Evolutionary conservation across 495 filamentous ascomycete genomes (phyloP).

Genomic region (Aspergillus heteromorphus): DNA sequence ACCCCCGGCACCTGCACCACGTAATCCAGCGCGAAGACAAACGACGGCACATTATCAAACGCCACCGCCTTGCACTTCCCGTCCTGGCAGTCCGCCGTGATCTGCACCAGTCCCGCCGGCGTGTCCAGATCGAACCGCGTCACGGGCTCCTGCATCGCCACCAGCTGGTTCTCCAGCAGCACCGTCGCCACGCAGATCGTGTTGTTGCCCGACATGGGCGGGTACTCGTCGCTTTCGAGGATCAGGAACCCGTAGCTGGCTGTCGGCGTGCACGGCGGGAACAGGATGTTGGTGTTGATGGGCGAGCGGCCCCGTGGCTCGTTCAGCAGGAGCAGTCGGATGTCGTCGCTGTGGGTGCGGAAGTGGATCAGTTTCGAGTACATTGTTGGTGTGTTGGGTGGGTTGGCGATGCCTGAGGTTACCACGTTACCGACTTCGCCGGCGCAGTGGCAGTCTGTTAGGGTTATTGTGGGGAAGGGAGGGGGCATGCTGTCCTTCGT

Average conservation of each 20-base stretch:
- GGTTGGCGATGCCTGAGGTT: slow-evolving; percentile 18
- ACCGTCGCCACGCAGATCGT: slow-evolving; percentile 32
- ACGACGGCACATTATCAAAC: slow-evolving; percentile 32
- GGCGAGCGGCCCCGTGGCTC: slow-evolving; percentile 32
- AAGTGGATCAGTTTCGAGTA: slow-evolving; percentile 22
- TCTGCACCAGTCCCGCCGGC: slow-evolving; percentile 26
- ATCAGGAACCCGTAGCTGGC: slow-evolving; percentile 36
- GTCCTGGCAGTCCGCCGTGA: slow-evolving; percentile 27
- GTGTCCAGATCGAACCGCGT: slow-evolving; percentile 27
- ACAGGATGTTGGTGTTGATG: slow-evolving; percentile 30
- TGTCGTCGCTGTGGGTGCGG: slow-evolving; percentile 20
- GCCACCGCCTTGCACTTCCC: slow-evolving; percentile 31
- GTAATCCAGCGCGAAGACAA: slow-evolving; percentile 30
- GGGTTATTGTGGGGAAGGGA: not conserved
- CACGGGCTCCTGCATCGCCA: slow-evolving; percentile 30
- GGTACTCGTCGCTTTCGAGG: slow-evolving; percentile 36
- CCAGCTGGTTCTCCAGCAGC: slow-evolving; percentile 32
- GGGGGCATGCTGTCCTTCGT: too few species aligned
- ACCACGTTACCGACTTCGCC: slow-evolving; percentile 9
- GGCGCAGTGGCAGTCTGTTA: not conserved
- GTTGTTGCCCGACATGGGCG: slow-evolving; percentile 35
- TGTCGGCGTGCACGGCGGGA: slow-evolving; percentile 28
- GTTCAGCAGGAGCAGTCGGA: slow-evolving; percentile 32
- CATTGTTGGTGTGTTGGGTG: slow-evolving; percentile 16
- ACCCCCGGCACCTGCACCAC: slow-evolving; percentile 26